A percentile compares a stretch with the other conserved stretches of the same genome.
phyloP scores from a whole-genome alignment of 2,329 filamentous ascomycete species.

The Diaporthe nobilis region DNA sequence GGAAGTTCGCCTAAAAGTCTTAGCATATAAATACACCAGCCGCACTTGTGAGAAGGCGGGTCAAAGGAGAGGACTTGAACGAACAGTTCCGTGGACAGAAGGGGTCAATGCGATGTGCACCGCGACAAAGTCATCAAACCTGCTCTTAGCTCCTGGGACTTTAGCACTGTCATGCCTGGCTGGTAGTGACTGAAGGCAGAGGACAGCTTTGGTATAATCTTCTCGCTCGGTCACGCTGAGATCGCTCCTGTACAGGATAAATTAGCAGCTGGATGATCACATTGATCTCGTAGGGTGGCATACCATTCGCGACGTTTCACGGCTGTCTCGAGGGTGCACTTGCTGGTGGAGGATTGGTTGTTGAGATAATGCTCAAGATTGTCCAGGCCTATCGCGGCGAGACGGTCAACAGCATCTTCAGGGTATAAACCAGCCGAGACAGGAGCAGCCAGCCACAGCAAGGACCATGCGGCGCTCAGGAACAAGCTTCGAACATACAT shows the following conservation, averaged over 20 bases:
- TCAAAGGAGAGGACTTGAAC: not conserved
- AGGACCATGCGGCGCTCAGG: not conserved
- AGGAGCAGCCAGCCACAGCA: not conserved
- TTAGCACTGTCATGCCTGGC: not conserved
- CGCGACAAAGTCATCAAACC: constrained; percentile 31
- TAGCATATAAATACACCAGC: not conserved
- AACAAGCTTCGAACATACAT: not conserved
- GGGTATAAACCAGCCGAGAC: constrained; percentile 17
- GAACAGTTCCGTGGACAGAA: constrained; percentile 15
- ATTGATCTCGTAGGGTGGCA: no score
- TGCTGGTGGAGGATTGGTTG: not conserved
- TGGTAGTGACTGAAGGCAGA: constrained; percentile 25
- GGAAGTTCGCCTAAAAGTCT: constrained; percentile 31
- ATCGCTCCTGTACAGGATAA: not conserved
- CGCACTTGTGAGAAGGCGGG: no score
- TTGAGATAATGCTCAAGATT: constrained; percentile 1
- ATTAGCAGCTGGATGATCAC: not conserved
- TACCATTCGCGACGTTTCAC: constrained; percentile 22
- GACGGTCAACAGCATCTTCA: constrained; percentile 6
- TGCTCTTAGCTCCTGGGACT: constrained; percentile 23
- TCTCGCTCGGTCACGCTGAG: constrained; percentile 13
- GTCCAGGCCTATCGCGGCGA: not conserved
- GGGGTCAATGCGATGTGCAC: constrained; percentile 1
- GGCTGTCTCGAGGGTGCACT: constrained; percentile 21
- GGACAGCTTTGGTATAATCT: constrained; percentile 27